Percentiles rank a stretch among this genome's conserved stretches.
phyloP scores from a whole-genome alignment of 495 filamentous ascomycete genomes.

The Daldinia caldariorum region DNA sequence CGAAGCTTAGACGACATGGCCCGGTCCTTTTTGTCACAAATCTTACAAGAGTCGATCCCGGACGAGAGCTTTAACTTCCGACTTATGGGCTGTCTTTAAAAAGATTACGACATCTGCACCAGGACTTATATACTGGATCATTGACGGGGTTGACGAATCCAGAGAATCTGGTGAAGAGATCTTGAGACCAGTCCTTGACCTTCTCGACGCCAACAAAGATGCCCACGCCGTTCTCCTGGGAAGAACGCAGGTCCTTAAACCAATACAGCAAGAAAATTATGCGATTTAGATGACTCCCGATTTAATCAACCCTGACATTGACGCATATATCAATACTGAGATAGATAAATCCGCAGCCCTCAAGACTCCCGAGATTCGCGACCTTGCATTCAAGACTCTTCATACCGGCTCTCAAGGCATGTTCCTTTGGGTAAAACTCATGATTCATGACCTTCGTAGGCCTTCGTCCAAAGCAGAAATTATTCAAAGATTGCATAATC shows the following conservation, averaged over 20 bases:
- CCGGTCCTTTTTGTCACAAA: background rate
- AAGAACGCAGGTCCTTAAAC: background rate
- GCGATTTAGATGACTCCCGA: background rate
- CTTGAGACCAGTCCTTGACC: background rate
- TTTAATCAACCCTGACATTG: background rate
- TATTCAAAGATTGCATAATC: background rate
- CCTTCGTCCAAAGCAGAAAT: background rate
- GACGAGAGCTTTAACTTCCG: background rate
- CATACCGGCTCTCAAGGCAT: background rate
- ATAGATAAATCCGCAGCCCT: background rate
- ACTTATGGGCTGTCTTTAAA: background rate
- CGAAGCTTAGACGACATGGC: background rate
- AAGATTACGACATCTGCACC: background rate
- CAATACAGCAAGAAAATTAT: background rate
- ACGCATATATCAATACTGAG: background rate
- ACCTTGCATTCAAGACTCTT: conserved; percentile 1
- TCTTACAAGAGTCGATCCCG: background rate
- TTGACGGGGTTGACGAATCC: background rate
- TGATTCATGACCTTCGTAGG: conserved; percentile 1
- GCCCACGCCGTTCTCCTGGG: background rate
- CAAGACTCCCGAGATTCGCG: background rate
- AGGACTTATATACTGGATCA: background rate
- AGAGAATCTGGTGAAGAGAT: background rate
- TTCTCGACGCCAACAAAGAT: background rate
- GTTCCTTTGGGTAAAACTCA: conserved; percentile 7